Conservation (phyloP, 2,329 filamentous ascomycete species). For the Epichloe scottii region DNA sequence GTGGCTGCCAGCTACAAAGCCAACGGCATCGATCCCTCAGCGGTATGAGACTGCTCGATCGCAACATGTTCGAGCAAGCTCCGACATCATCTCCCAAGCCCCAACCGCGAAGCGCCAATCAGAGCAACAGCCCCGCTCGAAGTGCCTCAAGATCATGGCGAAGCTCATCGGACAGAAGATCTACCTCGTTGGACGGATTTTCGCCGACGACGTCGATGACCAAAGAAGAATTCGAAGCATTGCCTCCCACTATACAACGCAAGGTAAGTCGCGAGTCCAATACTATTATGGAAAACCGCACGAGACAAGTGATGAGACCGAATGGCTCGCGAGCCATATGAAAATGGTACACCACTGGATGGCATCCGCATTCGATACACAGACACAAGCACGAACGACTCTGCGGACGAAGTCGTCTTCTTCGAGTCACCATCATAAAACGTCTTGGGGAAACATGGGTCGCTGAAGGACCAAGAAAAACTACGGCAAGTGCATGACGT, state of each 20-base stretch:
- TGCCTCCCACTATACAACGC: slow-evolving; percentile 41
- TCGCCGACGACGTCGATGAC: slow-evolving; percentile 21
- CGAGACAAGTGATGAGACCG: neutral
- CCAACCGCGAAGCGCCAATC: slow-evolving; percentile 10
- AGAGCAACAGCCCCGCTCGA: slow-evolving; percentile 9
- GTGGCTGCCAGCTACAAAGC: neutral
- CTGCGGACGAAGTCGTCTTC: neutral
- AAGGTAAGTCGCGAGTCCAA: slow-evolving; percentile 33
- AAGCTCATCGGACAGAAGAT: slow-evolving; percentile 13
- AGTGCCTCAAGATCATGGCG: slow-evolving; percentile 12
- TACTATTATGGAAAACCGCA: neutral
- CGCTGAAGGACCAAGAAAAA: too few species aligned
- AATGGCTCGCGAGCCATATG: neutral
- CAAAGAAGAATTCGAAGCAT: slow-evolving; percentile 33
- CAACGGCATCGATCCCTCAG: neutral
- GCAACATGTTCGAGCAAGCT: neutral
- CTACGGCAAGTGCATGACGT: too few species aligned
- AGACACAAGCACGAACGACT: neutral
- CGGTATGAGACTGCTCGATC: neutral
- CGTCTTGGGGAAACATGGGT: too few species aligned
- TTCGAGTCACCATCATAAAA: neutral
- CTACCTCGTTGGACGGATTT: slow-evolving; percentile 10
- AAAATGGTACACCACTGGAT: neutral
- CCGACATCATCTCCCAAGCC: slow-evolving; percentile 4
- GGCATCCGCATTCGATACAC: neutral